These are phyloP conservation scores for Piper betle DNA, from an alignment of 164 flowering plant species.

Conservation along the genomic window DNA sequence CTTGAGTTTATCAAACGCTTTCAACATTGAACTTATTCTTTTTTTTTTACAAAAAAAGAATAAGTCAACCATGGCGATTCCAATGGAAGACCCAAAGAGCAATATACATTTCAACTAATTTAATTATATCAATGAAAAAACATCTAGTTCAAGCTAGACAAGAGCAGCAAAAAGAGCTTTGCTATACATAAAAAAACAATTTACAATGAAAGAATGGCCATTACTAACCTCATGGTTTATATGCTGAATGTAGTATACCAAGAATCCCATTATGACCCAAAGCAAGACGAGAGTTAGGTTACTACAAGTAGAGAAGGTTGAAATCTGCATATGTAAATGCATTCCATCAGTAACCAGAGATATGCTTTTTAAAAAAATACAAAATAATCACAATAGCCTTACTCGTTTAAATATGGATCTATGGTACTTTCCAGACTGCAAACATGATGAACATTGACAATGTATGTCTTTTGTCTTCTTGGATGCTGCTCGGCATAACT, in stretches of 20 bases:
- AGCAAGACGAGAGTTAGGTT: conserved; percentile 76
- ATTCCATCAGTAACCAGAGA: too few species aligned
- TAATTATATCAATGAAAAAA: too few species aligned
- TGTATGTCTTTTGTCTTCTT: conserved; percentile 56
- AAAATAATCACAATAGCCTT: not conserved
- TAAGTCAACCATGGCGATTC: too few species aligned
- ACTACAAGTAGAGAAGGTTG: conserved; percentile 72
- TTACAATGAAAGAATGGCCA: not conserved
- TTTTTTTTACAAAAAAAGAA: not conserved
- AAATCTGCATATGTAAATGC: conserved; percentile 36
- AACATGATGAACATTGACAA: conserved; percentile 70
- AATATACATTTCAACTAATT: too few species aligned
- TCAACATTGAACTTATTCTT: not conserved
- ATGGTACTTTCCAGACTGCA: conserved; percentile 70
- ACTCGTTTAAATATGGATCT: conserved; percentile 71
- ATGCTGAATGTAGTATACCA: conserved; percentile 69
- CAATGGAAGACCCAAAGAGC: too few species aligned
- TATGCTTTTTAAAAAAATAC: too few species aligned
- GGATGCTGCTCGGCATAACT: conserved; percentile 56
- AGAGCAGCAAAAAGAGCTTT: too few species aligned
- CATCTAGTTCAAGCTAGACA: too few species aligned
- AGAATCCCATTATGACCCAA: conserved; percentile 65
- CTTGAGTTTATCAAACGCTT: too few species aligned
- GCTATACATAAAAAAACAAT: too few species aligned
- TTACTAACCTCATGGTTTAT: conserved; percentile 57